Evolutionary conservation across 352 stramenopile species (phyloP), one percentile per base, ranked within the genome.

Genomic region (Phytophthora brassicae): DNA sequence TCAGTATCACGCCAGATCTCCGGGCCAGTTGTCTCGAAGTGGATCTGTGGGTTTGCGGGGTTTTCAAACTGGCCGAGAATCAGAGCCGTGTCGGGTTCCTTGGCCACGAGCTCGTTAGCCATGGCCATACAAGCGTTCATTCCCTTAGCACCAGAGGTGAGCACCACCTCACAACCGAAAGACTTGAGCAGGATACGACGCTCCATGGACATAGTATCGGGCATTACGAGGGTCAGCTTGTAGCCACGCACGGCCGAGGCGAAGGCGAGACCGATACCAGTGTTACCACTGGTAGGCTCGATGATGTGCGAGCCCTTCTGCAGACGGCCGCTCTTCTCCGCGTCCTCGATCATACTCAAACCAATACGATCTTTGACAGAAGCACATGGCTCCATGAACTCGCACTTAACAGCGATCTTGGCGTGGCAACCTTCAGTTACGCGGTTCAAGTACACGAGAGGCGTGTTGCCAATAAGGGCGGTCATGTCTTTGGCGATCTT

Each of bases 41-140:
- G 88, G 68, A 96, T 93, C 65, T 98, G 94, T 19, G 94, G 93
- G 80, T 99, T 99, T 39, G 96, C 95, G 16, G 90, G 89, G 81
- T 99, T 99, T 69, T 98, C 97, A 69, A 98, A 99, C 76, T 99
- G 96, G 38, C 91, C 84, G 13, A 98, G 82, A 20, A 96, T 81
- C 52, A 94, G 64, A 38, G 84, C 72, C 60, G 89, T 90, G 19
- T 29, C 46, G n/a, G 82, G 72, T 38, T 84, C 87, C 55, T 89
- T 90, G 31, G 72, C 72, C 13, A 92, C 74, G 19, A 95, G 79
- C 42, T 94, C 81, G 12, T 90, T 83, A 31, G 83, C 84, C 68
- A 92, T 92, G 20, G 86, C 80, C 38, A 91, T 56, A 0, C 83
- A 83, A n/a, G 84, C 84, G 0, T 77, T 90, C 83, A 93, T 93